Percentiles rank a stretch among this genome's conserved stretches.
Evolutionary conservation across 1,284 basidiomycete species (phyloP).

Genomic region (Mrakiaceae sp.): DNA sequence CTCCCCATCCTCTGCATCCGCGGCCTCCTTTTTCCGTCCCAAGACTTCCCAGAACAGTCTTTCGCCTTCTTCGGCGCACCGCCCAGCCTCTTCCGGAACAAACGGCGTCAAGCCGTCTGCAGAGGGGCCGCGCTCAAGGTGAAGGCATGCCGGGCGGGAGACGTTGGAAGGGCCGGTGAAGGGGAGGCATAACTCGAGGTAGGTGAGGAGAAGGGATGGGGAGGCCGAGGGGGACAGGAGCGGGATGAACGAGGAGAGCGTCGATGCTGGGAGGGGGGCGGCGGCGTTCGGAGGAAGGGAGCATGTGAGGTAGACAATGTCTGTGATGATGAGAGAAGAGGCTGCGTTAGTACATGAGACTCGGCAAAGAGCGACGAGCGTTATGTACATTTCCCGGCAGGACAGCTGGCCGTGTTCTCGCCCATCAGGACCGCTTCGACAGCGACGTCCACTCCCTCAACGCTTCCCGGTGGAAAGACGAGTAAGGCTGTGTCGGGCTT

Average conservation of each 20-base stretch:
- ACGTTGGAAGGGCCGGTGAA: slow-evolving; percentile 34
- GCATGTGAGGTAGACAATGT: slow-evolving; percentile 34
- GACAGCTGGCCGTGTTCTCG: slow-evolving; percentile 72
- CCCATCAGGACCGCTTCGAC: slow-evolving; percentile 68
- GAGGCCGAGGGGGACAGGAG: slow-evolving; percentile 15
- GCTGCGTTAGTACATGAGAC: not conserved
- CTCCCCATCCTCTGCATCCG: slow-evolving; percentile 4
- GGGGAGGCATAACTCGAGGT: slow-evolving; percentile 4
- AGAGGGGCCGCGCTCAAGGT: slow-evolving; percentile 30
- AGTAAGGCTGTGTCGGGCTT: slow-evolving; percentile 58
- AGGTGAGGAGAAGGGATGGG: slow-evolving; percentile 16
- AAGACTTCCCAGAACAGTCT: slow-evolving; percentile 48
- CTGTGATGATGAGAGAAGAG: slow-evolving; percentile 21
- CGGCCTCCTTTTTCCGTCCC: slow-evolving; percentile 4
- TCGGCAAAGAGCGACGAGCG: slow-evolving; percentile 15
- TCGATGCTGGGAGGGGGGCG: not conserved
- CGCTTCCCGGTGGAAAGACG: slow-evolving; percentile 64
- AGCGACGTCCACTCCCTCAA: slow-evolving; percentile 41
- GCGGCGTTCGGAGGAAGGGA: slow-evolving; percentile 4
- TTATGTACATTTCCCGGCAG: slow-evolving; percentile 63
- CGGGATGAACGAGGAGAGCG: slow-evolving; percentile 3
- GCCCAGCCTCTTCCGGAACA: slow-evolving; percentile 43
- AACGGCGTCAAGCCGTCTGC: not conserved
- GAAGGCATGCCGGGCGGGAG: slow-evolving; percentile 30
- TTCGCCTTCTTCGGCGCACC: slow-evolving; percentile 49